Evolutionary conservation across 495 filamentous ascomycete species (phyloP).

Genomic region (Penicillium paxilli): DNA sequence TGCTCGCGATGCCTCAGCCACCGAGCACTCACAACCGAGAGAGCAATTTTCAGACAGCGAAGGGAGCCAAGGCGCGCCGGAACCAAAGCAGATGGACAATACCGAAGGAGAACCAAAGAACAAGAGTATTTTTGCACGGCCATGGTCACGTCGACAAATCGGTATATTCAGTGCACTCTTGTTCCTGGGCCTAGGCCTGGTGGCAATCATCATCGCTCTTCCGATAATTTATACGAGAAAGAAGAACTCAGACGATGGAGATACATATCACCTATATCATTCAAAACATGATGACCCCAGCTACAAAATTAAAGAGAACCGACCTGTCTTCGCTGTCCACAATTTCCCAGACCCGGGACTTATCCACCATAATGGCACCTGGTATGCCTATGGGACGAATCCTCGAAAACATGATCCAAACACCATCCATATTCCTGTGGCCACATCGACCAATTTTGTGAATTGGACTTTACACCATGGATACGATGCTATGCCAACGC

Average conservation of each 20-base stretch:
- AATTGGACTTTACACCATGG: constrained; percentile 29
- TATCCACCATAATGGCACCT: constrained; percentile 30
- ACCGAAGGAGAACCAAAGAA: not conserved
- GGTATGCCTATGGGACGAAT: constrained; percentile 38
- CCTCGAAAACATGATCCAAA: constrained; percentile 19
- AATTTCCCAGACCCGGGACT: constrained; percentile 42
- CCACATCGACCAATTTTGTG: constrained; percentile 31
- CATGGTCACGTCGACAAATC: constrained; percentile 15
- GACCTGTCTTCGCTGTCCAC: constrained; percentile 20
- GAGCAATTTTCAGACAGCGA: constrained; percentile 6
- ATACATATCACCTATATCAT: constrained; percentile 4
- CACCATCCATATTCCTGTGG: constrained; percentile 28
- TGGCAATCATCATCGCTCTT: constrained; percentile 20
- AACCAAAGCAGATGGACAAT: not conserved
- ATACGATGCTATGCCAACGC: constrained; percentile 30
- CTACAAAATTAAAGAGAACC: constrained; percentile 20
- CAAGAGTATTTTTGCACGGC: constrained; percentile 11
- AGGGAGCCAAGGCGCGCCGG: not conserved
- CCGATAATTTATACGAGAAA: constrained; percentile 15
- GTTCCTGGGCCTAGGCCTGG: constrained; percentile 10
- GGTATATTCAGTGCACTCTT: constrained; percentile 9
- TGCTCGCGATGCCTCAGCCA: not conserved
- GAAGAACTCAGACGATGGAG: constrained; percentile 1
- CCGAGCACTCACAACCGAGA: not conserved
- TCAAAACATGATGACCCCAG: constrained; percentile 18